A percentile compares a stretch with the other conserved stretches of the same genome.
Conservation (phyloP, 805 yeast genomes). For the Yarrowia alimentaria region DNA sequence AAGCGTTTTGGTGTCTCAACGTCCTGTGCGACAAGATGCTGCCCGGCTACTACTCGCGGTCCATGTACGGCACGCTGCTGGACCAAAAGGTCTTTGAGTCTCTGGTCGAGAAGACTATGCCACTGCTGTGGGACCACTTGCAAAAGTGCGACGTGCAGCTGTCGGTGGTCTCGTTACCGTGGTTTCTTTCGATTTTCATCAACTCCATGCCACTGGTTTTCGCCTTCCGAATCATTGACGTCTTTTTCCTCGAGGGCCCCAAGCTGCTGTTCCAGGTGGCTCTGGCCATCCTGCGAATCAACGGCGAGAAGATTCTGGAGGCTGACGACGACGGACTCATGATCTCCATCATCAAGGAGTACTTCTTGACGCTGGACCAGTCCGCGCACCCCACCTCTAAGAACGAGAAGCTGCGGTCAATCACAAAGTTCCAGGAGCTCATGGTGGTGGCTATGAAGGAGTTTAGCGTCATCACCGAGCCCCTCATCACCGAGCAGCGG, state of each 20-base stretch:
- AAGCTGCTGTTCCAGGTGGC: constrained; percentile 89
- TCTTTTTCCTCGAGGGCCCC: constrained; percentile 86
- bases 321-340: constrained; percentile 92
- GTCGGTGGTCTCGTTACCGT: constrained; percentile 89
- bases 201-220: constrained; percentile 92
- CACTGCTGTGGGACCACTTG: constrained; percentile 81
- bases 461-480: constrained; percentile 76
- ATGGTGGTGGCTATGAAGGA: constrained; percentile 91
- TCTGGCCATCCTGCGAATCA: constrained; percentile 80
- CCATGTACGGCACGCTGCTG: constrained; percentile 94
- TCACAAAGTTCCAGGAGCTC: constrained; percentile 84
- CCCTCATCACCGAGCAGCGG: constrained; percentile 65
- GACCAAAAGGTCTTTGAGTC: constrained; percentile 94
- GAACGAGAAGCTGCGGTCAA: constrained; percentile 59
- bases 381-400: constrained; percentile 72
- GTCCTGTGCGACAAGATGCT: constrained; percentile 77
- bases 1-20: constrained; percentile 90
- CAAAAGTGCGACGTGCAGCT: constrained; percentile 78
- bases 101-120: constrained; percentile 85
- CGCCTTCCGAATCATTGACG: constrained; percentile 89
- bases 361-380: constrained; percentile 72
- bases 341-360: constrained; percentile 77
- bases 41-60: constrained; percentile 94
- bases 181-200: constrained; percentile 89
- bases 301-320: constrained; percentile 76